Conservation (phyloP, 768 basidiomycete species). For the Amanita rubescens region DNA sequence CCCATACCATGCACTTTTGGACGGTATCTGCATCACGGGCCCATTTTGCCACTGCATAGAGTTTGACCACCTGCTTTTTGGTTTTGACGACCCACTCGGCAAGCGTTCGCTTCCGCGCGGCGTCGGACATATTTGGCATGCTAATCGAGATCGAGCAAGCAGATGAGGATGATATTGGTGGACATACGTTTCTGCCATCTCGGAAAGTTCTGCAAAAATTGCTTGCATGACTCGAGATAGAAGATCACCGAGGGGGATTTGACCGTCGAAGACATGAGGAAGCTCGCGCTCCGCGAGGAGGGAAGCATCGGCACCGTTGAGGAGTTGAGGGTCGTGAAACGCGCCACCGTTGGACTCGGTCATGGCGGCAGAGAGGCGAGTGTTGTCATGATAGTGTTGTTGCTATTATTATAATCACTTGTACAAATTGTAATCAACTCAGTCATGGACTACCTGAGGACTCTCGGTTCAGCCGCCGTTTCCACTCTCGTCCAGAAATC, state of each 20-base stretch:
- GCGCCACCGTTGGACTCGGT: slow-evolving; percentile 1
- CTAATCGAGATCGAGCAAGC: slow-evolving; percentile 22
- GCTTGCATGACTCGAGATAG: slow-evolving; percentile 71
- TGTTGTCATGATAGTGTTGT: not conserved
- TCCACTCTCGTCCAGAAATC: slow-evolving; percentile 91
- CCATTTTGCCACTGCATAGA: slow-evolving; percentile 86
- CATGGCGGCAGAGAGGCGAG: not conserved
- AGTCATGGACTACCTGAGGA: slow-evolving; percentile 76
- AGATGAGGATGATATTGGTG: not conserved
- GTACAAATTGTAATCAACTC: not conserved
- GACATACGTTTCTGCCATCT: slow-evolving; percentile 80
- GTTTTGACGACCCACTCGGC: slow-evolving; percentile 89
- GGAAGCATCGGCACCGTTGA: slow-evolving; percentile 23
- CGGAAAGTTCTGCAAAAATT: slow-evolving; percentile 77
- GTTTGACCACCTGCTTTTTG: slow-evolving; percentile 84
- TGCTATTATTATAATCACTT: not conserved
- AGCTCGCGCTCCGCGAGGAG: slow-evolving; percentile 65
- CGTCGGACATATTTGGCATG: slow-evolving; percentile 79
- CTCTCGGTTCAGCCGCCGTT: slow-evolving; percentile 78
- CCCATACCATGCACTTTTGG: slow-evolving; percentile 76
- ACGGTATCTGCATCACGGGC: slow-evolving; percentile 75
- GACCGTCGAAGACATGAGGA: slow-evolving; percentile 64
- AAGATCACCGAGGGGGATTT: slow-evolving; percentile 65
- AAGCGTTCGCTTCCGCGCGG: slow-evolving; percentile 68
- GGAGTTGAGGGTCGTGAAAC: slow-evolving; percentile 3